Evolutionary conservation across 2,329 filamentous ascomycete genomes (phyloP).

Genomic region (Escovopsis weberi): DNA sequence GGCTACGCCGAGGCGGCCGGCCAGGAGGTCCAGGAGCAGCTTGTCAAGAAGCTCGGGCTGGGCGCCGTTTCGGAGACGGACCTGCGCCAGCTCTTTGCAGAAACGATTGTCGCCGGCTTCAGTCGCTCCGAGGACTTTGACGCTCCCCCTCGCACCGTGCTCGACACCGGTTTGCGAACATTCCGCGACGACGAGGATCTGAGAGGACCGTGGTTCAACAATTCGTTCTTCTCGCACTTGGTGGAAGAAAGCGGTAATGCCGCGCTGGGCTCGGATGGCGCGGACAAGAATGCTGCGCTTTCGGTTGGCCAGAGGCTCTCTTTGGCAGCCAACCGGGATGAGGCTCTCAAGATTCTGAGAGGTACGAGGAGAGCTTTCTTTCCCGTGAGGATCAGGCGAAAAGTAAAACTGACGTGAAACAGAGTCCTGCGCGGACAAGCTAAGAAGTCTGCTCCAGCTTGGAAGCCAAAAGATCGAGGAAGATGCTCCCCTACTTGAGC

Average conservation of each 20-base stretch:
- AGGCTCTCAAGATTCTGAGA: background rate
- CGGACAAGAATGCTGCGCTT: background rate
- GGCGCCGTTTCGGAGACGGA: constrained; percentile 11
- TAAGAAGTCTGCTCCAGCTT: background rate
- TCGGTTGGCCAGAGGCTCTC: background rate
- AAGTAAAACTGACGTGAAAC: background rate
- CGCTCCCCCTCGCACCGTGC: background rate
- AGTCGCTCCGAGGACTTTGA: too few relatives aligned
- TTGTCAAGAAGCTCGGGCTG: background rate
- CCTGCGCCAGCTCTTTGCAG: constrained; percentile 17
- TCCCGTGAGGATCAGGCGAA: too few relatives aligned
- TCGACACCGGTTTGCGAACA: background rate
- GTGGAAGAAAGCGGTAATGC: background rate
- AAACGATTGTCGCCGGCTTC: constrained; percentile 11
- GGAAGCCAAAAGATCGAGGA: background rate
- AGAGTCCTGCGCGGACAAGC: background rate
- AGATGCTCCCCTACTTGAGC: background rate
- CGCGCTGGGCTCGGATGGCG: background rate
- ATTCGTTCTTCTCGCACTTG: constrained; percentile 1
- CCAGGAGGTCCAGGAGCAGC: background rate
- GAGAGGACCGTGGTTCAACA: background rate
- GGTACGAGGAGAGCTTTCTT: background rate
- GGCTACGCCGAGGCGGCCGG: constrained; percentile 12
- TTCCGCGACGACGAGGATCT: background rate
- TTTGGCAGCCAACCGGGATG: background rate